Percentiles rank a stretch among this genome's conserved stretches.
Conservation (phyloP, 306 rosid species). For the Cucurbita pepo region DNA sequence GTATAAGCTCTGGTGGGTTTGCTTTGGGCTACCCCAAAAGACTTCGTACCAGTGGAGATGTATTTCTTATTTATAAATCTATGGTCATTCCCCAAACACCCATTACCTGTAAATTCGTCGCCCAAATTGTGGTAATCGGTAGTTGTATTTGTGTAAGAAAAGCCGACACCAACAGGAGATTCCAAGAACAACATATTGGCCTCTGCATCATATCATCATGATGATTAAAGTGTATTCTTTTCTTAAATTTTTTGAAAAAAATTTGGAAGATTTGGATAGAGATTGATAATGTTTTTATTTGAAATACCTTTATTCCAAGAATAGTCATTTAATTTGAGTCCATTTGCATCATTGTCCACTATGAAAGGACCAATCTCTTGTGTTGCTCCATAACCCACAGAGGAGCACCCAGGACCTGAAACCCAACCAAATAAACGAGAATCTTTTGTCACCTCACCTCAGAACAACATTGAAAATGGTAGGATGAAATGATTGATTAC, state of each 20-base stretch:
- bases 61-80: too few species aligned
- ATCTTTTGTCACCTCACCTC: background rate
- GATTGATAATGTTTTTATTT: background rate
- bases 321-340: slow-evolving; percentile 39
- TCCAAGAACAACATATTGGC: slow-evolving; percentile 83
- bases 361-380: slow-evolving; percentile 90
- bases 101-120: slow-evolving; percentile 70
- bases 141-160: slow-evolving; percentile 73
- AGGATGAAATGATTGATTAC: background rate
- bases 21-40: too few species aligned
- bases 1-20: too few species aligned
- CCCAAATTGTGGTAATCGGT: slow-evolving; percentile 58
- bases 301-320: slow-evolving; percentile 66
- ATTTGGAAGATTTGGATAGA: background rate
- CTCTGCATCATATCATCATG: slow-evolving; percentile 24
- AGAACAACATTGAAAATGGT: background rate
- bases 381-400: slow-evolving; percentile 96
- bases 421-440: background rate
- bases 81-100: too few species aligned
- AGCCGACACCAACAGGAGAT: slow-evolving; percentile 96
- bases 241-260: background rate
- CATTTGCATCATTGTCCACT: slow-evolving; percentile 48
- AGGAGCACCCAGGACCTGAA: slow-evolving; percentile 93
- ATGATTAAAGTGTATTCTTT: background rate
- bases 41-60: too few species aligned